Evolutionary conservation across 495 filamentous ascomycete genomes (phyloP).

Genomic region (Paragyromitra xinjiangensis): DNA sequence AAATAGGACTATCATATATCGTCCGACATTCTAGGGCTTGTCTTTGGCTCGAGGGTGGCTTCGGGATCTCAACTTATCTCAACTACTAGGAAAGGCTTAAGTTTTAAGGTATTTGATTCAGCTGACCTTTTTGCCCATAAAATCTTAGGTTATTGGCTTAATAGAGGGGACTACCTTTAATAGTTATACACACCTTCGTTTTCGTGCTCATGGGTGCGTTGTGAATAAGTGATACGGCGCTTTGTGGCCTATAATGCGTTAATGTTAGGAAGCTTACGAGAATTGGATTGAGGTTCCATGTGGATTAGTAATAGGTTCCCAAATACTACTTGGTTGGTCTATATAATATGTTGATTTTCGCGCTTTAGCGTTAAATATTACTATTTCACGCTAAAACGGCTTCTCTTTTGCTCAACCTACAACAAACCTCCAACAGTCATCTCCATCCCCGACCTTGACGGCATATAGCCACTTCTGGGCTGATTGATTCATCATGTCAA

Average conservation of each 20-base stretch:
- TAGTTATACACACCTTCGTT: not conserved
- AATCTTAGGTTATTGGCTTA: not conserved
- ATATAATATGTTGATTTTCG: no score
- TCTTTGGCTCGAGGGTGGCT: not conserved
- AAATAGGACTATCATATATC: not conserved
- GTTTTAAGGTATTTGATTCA: not conserved
- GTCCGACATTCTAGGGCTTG: not conserved
- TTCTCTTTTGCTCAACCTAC: not conserved
- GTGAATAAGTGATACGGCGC: not conserved
- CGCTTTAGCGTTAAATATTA: not conserved
- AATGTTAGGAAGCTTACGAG: not conserved
- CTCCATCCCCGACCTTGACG: not conserved
- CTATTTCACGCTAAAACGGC: not conserved
- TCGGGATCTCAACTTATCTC: not conserved
- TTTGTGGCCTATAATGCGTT: not conserved
- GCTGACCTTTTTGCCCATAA: not conserved
- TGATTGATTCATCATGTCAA: constrained; percentile 10
- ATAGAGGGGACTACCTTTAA: not conserved
- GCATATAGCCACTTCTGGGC: constrained; percentile 1
- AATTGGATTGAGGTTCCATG: no score
- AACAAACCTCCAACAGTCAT: not conserved
- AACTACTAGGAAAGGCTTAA: not conserved
- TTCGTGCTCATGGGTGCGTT: not conserved
- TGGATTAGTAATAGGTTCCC: not conserved
- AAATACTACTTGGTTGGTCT: not conserved